These are phyloP conservation scores for Pseudonitzschia multiseries DNA, from an alignment of 108 stramenopile genomes.

Conservation along the genomic window DNA sequence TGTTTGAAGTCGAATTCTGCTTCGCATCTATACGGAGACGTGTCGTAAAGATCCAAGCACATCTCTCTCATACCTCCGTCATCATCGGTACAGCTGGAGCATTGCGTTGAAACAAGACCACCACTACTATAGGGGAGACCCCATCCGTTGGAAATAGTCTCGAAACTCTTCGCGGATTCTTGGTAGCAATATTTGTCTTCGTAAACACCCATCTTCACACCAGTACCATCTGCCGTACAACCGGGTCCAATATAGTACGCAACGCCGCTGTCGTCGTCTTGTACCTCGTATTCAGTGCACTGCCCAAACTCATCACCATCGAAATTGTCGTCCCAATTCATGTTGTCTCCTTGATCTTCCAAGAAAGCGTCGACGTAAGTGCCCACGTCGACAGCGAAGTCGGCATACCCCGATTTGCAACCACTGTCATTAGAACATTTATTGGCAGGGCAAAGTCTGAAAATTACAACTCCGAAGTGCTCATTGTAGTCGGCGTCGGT, in stretches of 20 bases:
- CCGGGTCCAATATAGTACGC: conserved; percentile 43
- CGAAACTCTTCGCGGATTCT: conserved; percentile 19
- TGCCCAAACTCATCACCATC: conserved; percentile 30
- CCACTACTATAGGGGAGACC: conserved; percentile 38
- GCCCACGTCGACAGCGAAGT: conserved; percentile 34
- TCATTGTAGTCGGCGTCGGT: conserved; percentile 21
- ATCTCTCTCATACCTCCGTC: conserved; percentile 28
- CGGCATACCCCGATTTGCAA: conserved; percentile 33
- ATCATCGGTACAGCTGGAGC: conserved; percentile 32
- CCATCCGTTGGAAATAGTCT: conserved; percentile 38
- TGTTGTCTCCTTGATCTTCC: conserved; percentile 41
- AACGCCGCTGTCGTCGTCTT: conserved; percentile 11
- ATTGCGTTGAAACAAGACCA: conserved; percentile 38
- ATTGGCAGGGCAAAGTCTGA: conserved; percentile 35
- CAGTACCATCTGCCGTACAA: conserved; percentile 31
- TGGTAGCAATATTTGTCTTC: conserved; percentile 33
- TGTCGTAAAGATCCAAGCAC: conserved; percentile 30
- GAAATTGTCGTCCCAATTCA: conserved; percentile 42
- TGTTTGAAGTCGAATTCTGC: conserved; percentile 27
- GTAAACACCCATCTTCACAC: conserved; percentile 34
- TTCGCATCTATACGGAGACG: conserved; percentile 24
- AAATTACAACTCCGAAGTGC: conserved; percentile 35
- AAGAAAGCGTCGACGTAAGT: conserved; percentile 38
- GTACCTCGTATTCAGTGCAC: conserved; percentile 34
- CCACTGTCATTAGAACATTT: conserved; percentile 21